These are phyloP conservation scores for Saccharomycopsis olivae DNA, from an alignment of 805 yeast species.

Conservation along the genomic window DNA sequence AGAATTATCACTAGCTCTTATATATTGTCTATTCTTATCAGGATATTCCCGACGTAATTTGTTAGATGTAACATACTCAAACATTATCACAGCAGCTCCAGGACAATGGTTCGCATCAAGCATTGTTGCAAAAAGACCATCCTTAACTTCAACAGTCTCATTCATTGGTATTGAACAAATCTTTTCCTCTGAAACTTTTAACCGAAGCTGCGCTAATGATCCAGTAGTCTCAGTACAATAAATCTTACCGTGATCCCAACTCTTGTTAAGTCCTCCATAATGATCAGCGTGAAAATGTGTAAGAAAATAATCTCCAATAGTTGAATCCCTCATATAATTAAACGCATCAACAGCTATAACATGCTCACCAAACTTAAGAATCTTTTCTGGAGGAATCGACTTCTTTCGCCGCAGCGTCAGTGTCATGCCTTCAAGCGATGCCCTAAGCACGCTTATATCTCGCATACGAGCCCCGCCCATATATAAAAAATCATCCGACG, in stretches of 20 bases:
- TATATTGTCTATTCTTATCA: slow-evolving; percentile 4
- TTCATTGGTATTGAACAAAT: slow-evolving; percentile 35
- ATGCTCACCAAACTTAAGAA: slow-evolving; percentile 10
- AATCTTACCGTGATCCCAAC: slow-evolving; percentile 65
- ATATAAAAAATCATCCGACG: no score
- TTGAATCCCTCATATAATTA: slow-evolving; percentile 14
- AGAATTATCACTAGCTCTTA: slow-evolving; percentile 19
- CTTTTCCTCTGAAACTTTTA: slow-evolving; percentile 39
- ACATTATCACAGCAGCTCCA: slow-evolving; percentile 77
- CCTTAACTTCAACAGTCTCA: slow-evolving; percentile 25
- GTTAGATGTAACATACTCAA: slow-evolving; percentile 24
- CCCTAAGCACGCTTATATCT: no score
- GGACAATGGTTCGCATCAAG: slow-evolving; percentile 95
- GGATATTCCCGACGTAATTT: background rate
- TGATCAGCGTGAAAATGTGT: slow-evolving; percentile 93
- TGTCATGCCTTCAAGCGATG: no score
- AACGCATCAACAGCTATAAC: slow-evolving; percentile 15
- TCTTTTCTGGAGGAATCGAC: slow-evolving; percentile 17
- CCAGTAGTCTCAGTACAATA: slow-evolving; percentile 68
- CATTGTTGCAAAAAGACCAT: slow-evolving; percentile 43
- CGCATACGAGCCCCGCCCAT: no score
- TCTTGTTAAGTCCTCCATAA: slow-evolving; percentile 73
- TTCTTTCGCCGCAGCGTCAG: slow-evolving; percentile 6
- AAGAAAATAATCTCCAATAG: slow-evolving; percentile 44
- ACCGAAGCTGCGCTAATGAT: slow-evolving; percentile 39